Evolutionary conservation across 768 basidiomycete species (phyloP).

Genomic region (Kwoniella heveanensis): DNA sequence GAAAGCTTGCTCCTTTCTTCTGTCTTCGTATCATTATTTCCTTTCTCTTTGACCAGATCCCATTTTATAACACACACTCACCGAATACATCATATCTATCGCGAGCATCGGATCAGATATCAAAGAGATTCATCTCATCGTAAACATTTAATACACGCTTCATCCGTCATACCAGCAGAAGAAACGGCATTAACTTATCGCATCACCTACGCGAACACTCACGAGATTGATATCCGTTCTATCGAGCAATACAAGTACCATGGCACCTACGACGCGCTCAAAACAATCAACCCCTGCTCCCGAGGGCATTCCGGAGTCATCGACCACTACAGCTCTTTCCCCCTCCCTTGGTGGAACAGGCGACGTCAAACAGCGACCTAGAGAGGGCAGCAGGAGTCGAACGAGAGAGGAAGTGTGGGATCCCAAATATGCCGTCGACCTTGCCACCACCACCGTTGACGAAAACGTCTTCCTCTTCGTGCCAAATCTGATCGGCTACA

Average conservation of each 20-base stretch:
- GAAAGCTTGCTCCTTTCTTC: neutral
- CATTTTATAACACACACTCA: too few relatives aligned
- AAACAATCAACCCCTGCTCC: slow-evolving; percentile 40
- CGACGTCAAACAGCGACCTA: slow-evolving; percentile 29
- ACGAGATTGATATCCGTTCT: neutral
- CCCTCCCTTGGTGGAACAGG: slow-evolving; percentile 4
- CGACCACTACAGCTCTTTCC: slow-evolving; percentile 21
- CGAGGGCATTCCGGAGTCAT: slow-evolving; percentile 13
- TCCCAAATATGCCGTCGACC: slow-evolving; percentile 56
- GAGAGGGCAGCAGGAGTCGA: slow-evolving; percentile 43
- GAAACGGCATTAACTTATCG: neutral
- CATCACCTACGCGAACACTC: neutral
- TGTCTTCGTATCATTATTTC: too few relatives aligned
- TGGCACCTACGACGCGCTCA: slow-evolving; percentile 41
- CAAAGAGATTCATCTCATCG: too few relatives aligned
- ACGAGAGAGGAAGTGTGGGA: slow-evolving; percentile 51
- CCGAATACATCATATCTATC: too few relatives aligned
- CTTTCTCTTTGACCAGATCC: too few relatives aligned
- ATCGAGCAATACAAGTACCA: too few relatives aligned
- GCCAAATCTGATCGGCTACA: slow-evolving; percentile 92
- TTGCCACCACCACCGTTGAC: slow-evolving; percentile 57
- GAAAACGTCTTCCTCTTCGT: slow-evolving; percentile 98
- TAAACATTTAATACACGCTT: too few relatives aligned
- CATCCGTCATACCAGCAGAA: too few relatives aligned
- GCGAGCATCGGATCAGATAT: too few relatives aligned